Conservation (phyloP, 352 stramenopile genomes). For the Phytophthora fragariaefolia region DNA sequence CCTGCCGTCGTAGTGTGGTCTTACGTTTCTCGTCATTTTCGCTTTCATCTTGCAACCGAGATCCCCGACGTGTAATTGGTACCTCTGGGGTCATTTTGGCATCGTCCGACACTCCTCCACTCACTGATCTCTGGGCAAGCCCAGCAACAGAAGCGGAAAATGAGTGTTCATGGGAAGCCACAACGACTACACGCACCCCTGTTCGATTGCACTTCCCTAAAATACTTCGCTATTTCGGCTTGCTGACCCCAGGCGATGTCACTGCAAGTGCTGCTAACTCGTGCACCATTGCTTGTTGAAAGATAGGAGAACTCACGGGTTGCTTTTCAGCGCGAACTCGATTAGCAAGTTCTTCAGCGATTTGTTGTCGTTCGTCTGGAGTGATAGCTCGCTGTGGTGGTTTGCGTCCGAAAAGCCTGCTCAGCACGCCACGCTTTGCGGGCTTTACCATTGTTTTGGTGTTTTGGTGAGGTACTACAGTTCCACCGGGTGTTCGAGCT, state of each 20-base stretch:
- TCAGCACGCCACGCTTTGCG: conserved; percentile 31
- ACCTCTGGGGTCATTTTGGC: conserved; percentile 29
- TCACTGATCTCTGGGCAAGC: neutral
- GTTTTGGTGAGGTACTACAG: conserved; percentile 5
- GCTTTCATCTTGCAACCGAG: conserved; percentile 7
- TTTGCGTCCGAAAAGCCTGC: conserved; percentile 31
- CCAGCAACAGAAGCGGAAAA: neutral
- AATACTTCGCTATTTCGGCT: conserved; percentile 39
- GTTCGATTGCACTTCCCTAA: conserved; percentile 2
- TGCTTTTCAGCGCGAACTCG: conserved; percentile 46
- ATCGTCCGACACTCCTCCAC: conserved; percentile 5
- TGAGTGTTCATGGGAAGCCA: conserved; percentile 1
- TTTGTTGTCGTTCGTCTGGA: conserved; percentile 44
- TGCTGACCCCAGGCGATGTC: conserved; percentile 12
- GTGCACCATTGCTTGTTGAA: conserved; percentile 58
- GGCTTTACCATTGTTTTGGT: neutral
- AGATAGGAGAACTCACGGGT: conserved; percentile 53
- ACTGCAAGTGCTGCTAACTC: conserved; percentile 40
- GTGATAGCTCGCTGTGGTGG: conserved; percentile 25
- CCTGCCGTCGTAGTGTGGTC: neutral
- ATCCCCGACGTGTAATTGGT: conserved; percentile 6
- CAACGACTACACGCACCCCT: neutral
- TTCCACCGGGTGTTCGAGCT: conserved; percentile 12
- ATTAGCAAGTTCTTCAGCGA: conserved; percentile 48
- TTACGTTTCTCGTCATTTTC: neutral